Evolutionary conservation across 495 filamentous ascomycete species (phyloP).

Genomic region (Hypoxylon trugodes): DNA sequence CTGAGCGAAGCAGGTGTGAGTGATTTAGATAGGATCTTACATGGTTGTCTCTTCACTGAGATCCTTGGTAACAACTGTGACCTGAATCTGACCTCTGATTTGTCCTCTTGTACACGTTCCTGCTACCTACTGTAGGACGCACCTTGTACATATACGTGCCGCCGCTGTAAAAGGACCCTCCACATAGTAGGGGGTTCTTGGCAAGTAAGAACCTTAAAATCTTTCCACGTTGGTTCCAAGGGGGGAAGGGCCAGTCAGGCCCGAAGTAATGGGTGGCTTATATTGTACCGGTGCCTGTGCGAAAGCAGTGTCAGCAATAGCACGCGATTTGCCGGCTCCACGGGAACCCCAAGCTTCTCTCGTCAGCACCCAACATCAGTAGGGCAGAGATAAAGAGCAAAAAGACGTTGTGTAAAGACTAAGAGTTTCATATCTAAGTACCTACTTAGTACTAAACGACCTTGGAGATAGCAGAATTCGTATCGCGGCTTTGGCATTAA

Average conservation of each 20-base stretch:
- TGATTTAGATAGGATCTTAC: slow-evolving; percentile 37
- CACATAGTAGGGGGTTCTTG: slow-evolving; percentile 33
- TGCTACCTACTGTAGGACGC: slow-evolving; percentile 22
- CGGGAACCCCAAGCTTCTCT: slow-evolving; percentile 37
- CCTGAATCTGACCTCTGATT: slow-evolving; percentile 30
- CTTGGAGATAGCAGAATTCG: neutral
- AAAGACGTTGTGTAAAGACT: slow-evolving; percentile 10
- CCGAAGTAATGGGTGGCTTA: slow-evolving; percentile 41
- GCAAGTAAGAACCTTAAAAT: slow-evolving; percentile 42
- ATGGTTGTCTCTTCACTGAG: slow-evolving; percentile 30
- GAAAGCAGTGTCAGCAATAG: slow-evolving; percentile 37
- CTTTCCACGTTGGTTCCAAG: slow-evolving; percentile 31
- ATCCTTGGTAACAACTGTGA: slow-evolving; percentile 42
- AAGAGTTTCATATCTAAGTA: slow-evolving; percentile 5
- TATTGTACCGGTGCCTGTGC: slow-evolving; percentile 33
- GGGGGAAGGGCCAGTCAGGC: slow-evolving; percentile 18
- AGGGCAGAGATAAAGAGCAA: slow-evolving; percentile 8
- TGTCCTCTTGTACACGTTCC: slow-evolving; percentile 13
- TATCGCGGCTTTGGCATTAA: neutral
- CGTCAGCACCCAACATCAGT: slow-evolving; percentile 40
- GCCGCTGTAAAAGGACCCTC: slow-evolving; percentile 38
- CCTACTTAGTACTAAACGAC: slow-evolving; percentile 8
- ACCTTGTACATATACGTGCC: slow-evolving; percentile 36
- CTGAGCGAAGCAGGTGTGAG: slow-evolving; percentile 15
- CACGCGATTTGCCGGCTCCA: slow-evolving; percentile 31